Conservation (phyloP, 2,329 filamentous ascomycete genomes). For the Diaporthe sp. region DNA sequence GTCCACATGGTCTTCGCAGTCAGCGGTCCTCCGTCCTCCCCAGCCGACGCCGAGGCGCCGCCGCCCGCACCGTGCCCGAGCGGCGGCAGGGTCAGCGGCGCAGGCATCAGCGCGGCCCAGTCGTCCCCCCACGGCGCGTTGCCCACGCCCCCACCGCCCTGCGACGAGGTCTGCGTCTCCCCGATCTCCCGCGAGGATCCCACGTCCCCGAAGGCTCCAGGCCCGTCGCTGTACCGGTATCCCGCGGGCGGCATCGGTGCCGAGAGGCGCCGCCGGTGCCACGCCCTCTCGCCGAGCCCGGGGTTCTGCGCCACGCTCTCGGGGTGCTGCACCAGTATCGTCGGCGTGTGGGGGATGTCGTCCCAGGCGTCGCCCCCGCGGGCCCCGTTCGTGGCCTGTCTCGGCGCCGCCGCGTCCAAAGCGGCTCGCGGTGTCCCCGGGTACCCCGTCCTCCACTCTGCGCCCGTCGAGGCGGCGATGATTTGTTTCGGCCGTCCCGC, state of each 20-base stretch:
- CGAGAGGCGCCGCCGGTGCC: conserved; percentile 34
- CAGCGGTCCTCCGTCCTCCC: neutral
- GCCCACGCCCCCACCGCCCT: neutral
- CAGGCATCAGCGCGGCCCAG: conserved; percentile 8
- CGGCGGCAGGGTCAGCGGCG: conserved; percentile 14
- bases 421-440: conserved; percentile 76
- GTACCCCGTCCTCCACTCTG: conserved; percentile 18
- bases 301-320: conserved; percentile 22
- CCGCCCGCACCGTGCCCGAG: neutral
- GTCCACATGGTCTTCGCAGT: conserved; percentile 23
- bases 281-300: conserved; percentile 34
- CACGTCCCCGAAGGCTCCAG: neutral
- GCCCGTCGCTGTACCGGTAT: neutral
- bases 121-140: neutral
- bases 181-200: neutral
- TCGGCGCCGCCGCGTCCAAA: conserved; percentile 62
- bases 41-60: neutral
- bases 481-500: neutral
- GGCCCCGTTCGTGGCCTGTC: neutral
- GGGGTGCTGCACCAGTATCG: conserved; percentile 26
- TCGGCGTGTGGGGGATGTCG: conserved; percentile 20
- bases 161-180: neutral
- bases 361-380: neutral
- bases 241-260: conserved; percentile 12
- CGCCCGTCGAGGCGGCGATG: conserved; percentile 28